Evolutionary conservation across 1,139 yeast species (phyloP).

Genomic region (Martiniozyma asiatica): DNA sequence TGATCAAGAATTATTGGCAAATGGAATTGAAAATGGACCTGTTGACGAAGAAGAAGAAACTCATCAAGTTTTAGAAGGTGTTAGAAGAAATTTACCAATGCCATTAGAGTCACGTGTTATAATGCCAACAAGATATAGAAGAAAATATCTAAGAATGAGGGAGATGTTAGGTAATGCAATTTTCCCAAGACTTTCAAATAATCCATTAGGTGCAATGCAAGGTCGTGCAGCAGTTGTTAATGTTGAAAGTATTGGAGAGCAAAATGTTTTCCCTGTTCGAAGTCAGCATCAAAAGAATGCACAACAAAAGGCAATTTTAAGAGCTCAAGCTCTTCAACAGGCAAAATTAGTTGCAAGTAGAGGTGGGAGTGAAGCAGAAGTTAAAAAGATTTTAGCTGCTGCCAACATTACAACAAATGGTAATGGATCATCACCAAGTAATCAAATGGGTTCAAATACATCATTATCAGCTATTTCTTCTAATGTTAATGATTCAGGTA

Average conservation of each 20-base stretch:
- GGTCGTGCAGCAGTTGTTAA: conserved; percentile 69
- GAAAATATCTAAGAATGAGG: conserved; percentile 67
- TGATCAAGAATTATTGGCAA: conserved; percentile 27
- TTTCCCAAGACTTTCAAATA: conserved; percentile 28
- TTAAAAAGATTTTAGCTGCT: too few relatives aligned
- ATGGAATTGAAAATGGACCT: conserved; percentile 30
- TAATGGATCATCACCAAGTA: too few relatives aligned
- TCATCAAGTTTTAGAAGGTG: conserved; percentile 86
- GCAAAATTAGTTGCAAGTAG: conserved; percentile 2
- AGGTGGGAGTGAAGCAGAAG: neutral
- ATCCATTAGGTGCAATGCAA: conserved; percentile 57
- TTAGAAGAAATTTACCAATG: conserved; percentile 62
- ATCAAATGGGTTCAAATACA: too few relatives aligned
- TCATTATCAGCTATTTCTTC: too few relatives aligned
- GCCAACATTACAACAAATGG: too few relatives aligned
- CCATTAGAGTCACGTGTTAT: conserved; percentile 73
- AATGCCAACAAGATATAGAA: conserved; percentile 59
- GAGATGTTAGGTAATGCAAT: conserved; percentile 65
- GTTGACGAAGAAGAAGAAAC: conserved; percentile 84
- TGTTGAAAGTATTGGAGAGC: conserved; percentile 46
- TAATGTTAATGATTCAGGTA: too few relatives aligned
- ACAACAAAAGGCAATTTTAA: conserved; percentile 9
- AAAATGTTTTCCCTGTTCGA: conserved; percentile 44
- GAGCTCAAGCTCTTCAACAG: conserved; percentile 3
- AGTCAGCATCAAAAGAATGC: conserved; percentile 31